phyloP scores from a whole-genome alignment of 1,284 basidiomycete genomes.

The Fomes fomentarius region DNA sequence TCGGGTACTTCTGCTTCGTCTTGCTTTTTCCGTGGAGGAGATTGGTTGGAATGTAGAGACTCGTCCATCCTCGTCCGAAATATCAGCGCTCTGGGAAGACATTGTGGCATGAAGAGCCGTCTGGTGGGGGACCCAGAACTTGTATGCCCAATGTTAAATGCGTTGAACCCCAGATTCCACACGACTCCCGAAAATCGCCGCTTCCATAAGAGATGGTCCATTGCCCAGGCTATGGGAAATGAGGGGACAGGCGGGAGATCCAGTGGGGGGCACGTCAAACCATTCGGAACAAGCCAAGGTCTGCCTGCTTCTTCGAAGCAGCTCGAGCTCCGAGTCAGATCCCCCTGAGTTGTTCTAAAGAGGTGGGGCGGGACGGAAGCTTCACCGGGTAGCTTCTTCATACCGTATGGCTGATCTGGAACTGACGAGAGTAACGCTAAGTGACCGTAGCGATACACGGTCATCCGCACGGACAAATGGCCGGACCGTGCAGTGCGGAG shows the following conservation, averaged over 20 bases:
- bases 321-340: not conserved
- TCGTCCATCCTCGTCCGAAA: conserved; percentile 21
- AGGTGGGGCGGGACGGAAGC: not conserved
- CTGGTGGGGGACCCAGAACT: not conserved
- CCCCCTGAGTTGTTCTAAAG: not conserved
- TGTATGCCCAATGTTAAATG: too few species aligned
- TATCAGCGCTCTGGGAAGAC: conserved; percentile 14
- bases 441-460: too few species aligned
- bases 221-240: too few species aligned
- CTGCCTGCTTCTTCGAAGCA: not conserved
- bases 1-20: conserved; percentile 24
- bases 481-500: not conserved
- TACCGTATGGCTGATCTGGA: too few species aligned
- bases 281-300: not conserved
- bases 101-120: conserved; percentile 5
- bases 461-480: not conserved
- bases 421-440: too few species aligned
- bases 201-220: too few species aligned
- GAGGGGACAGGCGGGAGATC: not conserved
- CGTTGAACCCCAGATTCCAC: too few species aligned
- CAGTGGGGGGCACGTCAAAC: not conserved
- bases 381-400: too few species aligned
- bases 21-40: not conserved
- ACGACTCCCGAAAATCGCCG: too few species aligned
- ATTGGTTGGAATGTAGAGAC: conserved; percentile 4